Base-by-base conservation (phyloP, 768 basidiomycete genomes). In the Kondoa subrosea region DNA sequence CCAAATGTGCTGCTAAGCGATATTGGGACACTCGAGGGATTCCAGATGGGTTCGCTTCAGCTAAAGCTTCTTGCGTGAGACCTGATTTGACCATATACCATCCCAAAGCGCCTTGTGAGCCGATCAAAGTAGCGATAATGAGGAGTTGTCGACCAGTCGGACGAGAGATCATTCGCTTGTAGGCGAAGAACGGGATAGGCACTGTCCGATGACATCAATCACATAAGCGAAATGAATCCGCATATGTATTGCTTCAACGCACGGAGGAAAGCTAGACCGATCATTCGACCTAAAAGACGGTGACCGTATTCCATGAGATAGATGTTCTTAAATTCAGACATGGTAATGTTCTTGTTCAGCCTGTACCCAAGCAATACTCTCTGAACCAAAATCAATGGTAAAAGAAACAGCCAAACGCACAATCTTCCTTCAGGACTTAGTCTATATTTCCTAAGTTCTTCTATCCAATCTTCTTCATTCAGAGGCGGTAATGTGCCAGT, bases 41-140 rank as follows among this genome's bases (percentile, higher is more conserved):
- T 17, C 86, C 87, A 31, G 57, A 57, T 4, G 66, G 57, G 65
- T 74, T 71, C 2, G 88, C 87, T 4, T 82, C 85, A 3, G 85
- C 82, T 79, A 96, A 81, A 65, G 89, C 80, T 14, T 87, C 83
- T 65, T 88, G 84, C 73, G 91, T 87, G 14, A 99, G 81, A 1
- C 95, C 95, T 15, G 91, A 96, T 76, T 92, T 87, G 66, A 99
- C 95, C 95, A 99, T 99, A 80, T 97, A 96, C 95, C 95, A 99
- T 30, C 95, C 95, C 25, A 99, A 81, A 25, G 83, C 81, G 59
- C 95, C 95, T 77, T 99, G 91, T 25, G 84, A 85, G 31, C 91
- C 95, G 64, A 99, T 86, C 33, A 96, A 83, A 0, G 85, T 74
- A 0, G 86, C 87, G 71, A 97, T 82, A 1, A 83, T 85, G 16